Percentiles rank a stretch among this genome's conserved stretches.
Evolutionary conservation across 2,329 filamentous ascomycete species (phyloP).

Genomic region (Colletotrichum siamense): DNA sequence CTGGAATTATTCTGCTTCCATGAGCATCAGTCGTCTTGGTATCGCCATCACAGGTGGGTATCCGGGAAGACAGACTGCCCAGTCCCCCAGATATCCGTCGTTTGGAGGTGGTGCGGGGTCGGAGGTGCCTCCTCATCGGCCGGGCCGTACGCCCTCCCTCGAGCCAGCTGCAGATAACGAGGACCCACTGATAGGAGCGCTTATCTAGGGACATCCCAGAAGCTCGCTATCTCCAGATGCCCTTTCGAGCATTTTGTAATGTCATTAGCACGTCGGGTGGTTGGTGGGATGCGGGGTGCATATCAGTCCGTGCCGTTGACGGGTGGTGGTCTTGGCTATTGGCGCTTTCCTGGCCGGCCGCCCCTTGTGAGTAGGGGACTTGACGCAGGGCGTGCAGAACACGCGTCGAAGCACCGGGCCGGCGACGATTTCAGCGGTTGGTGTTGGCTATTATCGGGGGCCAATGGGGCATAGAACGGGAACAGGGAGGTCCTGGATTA

Average conservation of each 20-base stretch:
- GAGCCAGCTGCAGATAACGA: conserved; percentile 3
- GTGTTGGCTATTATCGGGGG: neutral
- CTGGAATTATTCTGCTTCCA: neutral
- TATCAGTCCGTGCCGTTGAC: neutral
- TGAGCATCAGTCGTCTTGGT: neutral
- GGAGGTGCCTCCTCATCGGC: neutral
- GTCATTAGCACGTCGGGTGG: neutral
- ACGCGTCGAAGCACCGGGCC: neutral
- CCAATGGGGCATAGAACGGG: neutral
- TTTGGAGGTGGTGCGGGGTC: conserved; percentile 2
- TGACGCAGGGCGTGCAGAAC: neutral
- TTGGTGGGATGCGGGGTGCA: conserved; percentile 12
- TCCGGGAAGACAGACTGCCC: neutral
- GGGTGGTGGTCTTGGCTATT: neutral
- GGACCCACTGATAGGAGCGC: conserved; percentile 5
- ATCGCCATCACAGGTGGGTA: neutral
- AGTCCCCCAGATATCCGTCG: neutral
- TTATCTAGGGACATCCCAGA: conserved; percentile 4
- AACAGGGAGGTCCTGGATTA: neutral
- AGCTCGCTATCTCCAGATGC: neutral
- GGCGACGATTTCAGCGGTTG: neutral
- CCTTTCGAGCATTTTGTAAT: neutral
- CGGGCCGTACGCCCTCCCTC: neutral
- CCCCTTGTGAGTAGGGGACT: neutral
- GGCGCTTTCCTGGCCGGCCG: neutral